phyloP scores from a whole-genome alignment of 305 asterid genomes.

The Ilex paraguariensis region DNA sequence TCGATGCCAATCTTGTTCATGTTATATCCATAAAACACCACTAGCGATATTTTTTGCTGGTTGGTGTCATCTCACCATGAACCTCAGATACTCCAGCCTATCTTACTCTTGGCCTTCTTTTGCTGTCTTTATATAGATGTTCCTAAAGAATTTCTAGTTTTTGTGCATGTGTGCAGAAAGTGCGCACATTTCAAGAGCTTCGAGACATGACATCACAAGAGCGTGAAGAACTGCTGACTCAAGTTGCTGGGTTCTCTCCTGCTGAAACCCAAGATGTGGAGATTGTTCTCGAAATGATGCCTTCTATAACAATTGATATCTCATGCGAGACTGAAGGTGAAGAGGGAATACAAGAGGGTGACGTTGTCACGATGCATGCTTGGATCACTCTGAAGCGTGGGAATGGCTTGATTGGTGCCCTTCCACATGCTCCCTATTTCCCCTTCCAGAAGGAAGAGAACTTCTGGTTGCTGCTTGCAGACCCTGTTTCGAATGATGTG shows the following conservation, averaged over 20 bases:
- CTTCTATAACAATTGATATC: conserved; percentile 59
- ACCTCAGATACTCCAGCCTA: too few species aligned
- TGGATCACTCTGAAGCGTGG: conserved; percentile 77
- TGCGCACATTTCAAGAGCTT: conserved; percentile 59
- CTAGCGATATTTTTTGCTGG: too few species aligned
- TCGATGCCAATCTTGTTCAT: too few species aligned
- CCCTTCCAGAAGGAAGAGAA: conserved; percentile 86
- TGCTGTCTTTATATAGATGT: too few species aligned
- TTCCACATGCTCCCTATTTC: conserved; percentile 73
- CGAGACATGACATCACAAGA: conserved; percentile 50
- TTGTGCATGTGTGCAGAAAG: conserved; percentile 36
- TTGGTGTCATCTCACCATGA: too few species aligned
- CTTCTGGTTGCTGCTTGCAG: conserved; percentile 86
- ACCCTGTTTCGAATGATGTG: conserved; percentile 56
- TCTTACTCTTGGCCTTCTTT: too few species aligned
- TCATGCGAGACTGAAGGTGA: conserved; percentile 92
- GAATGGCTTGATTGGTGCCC: conserved; percentile 64
- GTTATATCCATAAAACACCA: too few species aligned
- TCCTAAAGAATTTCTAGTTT: too few species aligned
- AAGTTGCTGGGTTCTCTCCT: conserved; percentile 53
- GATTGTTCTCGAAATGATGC: conserved; percentile 72
- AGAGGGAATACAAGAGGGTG: conserved; percentile 89
- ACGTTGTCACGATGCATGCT: conserved; percentile 69
- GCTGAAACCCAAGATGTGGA: conserved; percentile 61
- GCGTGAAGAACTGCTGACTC: conserved; percentile 61